Percentiles rank a stretch among this genome's conserved stretches.
Conservation (phyloP, 1,284 basidiomycete species). For the Paramarasmius palmivorus region DNA sequence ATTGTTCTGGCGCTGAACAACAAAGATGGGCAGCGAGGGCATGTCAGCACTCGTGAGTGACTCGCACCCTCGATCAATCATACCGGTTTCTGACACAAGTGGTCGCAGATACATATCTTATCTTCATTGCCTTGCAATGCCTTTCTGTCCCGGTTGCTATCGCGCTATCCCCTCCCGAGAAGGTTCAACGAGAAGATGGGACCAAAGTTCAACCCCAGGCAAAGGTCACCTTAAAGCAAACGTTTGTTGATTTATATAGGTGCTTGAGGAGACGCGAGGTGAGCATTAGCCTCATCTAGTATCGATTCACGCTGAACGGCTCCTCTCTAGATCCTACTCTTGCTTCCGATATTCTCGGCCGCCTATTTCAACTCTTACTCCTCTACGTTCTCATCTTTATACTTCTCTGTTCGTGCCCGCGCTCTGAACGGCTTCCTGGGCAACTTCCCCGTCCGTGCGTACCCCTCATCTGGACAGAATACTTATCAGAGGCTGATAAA, state of each 20-base stretch:
- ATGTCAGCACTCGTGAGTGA: conserved; percentile 10
- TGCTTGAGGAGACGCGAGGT: conserved; percentile 9
- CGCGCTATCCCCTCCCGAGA: conserved; percentile 8
- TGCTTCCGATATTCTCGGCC: conserved; percentile 12
- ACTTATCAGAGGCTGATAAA: background rate
- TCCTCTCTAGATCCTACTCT: conserved; percentile 2
- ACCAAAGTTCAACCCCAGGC: conserved; percentile 10
- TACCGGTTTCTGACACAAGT: background rate
- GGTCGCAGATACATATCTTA: conserved; percentile 7
- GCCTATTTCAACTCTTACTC: conserved; percentile 16
- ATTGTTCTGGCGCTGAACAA: conserved; percentile 12
- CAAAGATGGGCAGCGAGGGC: conserved; percentile 3
- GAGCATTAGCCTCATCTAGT: too few relatives aligned
- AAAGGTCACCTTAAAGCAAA: conserved; percentile 7
- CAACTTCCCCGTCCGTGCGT: conserved; percentile 10
- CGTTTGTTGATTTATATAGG: conserved; percentile 3
- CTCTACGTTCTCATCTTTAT: conserved; percentile 10
- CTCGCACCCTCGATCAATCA: background rate
- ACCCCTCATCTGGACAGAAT: too few relatives aligned
- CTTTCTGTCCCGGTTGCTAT: conserved; percentile 10
- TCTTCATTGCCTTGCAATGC: conserved; percentile 14
- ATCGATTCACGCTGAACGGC: too few relatives aligned
- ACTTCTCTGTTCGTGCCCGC: conserved; percentile 12
- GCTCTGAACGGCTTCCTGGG: conserved; percentile 12
- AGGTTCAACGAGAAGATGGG: conserved; percentile 11